phyloP scores from a whole-genome alignment of 106 monocot species.

The Gastrodia elata region DNA sequence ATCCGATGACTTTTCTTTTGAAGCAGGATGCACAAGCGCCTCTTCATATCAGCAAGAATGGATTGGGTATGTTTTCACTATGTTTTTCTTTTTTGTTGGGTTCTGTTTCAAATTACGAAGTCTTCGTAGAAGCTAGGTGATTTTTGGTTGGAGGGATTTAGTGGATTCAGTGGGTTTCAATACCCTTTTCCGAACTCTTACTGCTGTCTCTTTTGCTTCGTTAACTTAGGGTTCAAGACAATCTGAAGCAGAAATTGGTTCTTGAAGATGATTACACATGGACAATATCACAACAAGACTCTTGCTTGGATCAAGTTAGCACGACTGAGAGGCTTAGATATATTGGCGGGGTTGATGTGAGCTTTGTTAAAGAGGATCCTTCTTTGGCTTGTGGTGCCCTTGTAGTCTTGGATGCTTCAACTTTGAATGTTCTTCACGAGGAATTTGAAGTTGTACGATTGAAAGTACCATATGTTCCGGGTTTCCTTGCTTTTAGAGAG shows the following conservation, averaged over 20 bases:
- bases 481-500: constrained; percentile 92
- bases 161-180: not conserved
- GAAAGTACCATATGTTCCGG: constrained; percentile 69
- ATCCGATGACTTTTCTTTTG: not conserved
- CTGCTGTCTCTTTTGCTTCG: not conserved
- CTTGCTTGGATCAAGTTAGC: constrained; percentile 1
- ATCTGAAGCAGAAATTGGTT: constrained; percentile 46
- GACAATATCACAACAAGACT: constrained; percentile 14
- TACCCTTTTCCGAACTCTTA: not conserved
- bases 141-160: not conserved
- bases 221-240: constrained; percentile 47
- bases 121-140: not conserved
- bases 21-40: not conserved
- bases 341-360: constrained; percentile 82
- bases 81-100: not conserved
- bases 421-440: constrained; percentile 55
- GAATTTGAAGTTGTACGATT: constrained; percentile 44
- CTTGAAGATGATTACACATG: constrained; percentile 69
- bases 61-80: constrained; percentile 1
- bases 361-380: constrained; percentile 70
- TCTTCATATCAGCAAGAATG: not conserved
- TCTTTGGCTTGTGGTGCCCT: constrained; percentile 68
- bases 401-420: constrained; percentile 54
- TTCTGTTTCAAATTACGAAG: not conserved
- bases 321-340: constrained; percentile 24